These are phyloP conservation scores for Curvularia eragrostidis DNA, from an alignment of 2,329 filamentous ascomycete species.

Conservation along the genomic window DNA sequence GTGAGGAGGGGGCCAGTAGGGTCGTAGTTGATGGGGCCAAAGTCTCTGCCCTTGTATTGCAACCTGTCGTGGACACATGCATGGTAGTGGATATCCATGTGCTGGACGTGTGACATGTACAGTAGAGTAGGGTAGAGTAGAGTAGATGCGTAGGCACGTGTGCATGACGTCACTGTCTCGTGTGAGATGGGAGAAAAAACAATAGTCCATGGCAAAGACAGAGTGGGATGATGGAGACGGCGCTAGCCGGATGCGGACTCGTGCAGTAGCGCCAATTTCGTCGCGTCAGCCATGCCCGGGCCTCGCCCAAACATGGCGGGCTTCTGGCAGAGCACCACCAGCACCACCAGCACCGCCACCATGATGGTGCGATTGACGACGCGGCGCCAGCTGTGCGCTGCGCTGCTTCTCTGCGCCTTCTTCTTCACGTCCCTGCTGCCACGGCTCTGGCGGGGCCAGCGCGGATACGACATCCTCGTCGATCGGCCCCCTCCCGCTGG, in stretches of 20 bases:
- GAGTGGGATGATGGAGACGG: background rate
- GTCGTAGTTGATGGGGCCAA: background rate
- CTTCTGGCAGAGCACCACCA: slow-evolving; percentile 9
- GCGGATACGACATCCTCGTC: slow-evolving; percentile 42
- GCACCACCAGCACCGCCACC: slow-evolving; percentile 32
- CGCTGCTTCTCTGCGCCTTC: slow-evolving; percentile 32
- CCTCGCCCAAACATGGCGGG: slow-evolving; percentile 21
- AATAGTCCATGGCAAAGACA: background rate
- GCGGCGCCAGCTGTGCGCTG: slow-evolving; percentile 43
- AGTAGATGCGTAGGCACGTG: background rate
- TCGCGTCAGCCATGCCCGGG: slow-evolving; percentile 12
- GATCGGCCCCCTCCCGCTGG: slow-evolving; percentile 34
- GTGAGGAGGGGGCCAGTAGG: slow-evolving; percentile 29
- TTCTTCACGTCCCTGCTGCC: slow-evolving; percentile 32
- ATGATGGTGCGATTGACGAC: slow-evolving; percentile 48
- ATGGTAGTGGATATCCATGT: slow-evolving; percentile 3
- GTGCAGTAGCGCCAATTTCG: slow-evolving; percentile 16
- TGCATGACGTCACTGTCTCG: background rate
- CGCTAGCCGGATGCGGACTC: slow-evolving; percentile 12
- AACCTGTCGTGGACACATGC: background rate
- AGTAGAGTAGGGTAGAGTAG: no score
- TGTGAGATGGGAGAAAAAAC: background rate
- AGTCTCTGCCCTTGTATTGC: background rate
- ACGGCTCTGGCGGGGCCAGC: slow-evolving; percentile 34
- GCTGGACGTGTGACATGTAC: background rate